Evolutionary conservation across 177 flowering plant species (phyloP), one percentile per base, ranked within the genome.

Genomic region (Vitis hybrid): DNA sequence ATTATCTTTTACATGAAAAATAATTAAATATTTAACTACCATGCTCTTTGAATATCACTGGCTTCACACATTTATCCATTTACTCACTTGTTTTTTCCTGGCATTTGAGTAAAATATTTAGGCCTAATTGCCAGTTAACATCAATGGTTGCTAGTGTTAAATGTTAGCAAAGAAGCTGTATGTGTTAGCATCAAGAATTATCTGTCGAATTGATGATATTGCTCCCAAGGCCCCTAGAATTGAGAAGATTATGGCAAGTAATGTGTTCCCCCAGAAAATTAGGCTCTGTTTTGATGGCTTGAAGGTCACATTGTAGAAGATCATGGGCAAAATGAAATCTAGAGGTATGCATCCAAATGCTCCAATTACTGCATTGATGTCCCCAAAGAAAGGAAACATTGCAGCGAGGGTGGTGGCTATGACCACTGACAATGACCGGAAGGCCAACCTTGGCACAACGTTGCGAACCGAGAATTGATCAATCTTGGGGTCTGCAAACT

Each of bases 371-470:
- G 83, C 79, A 55, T 59, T 72, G 15, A 82, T 66, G 58, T 80
- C 85, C 18, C 81, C 85, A 13, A 82, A 80, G 73, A 82, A 82
- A 11, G 85, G 85, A 1, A 82, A 45, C 81, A 82, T 78, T 34
- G 85, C 77, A 1, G 81, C 85, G 9, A 80, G 1, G 1, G 51
- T 3, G 14, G 81, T 72, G 2, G 81, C 83, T 18, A 69, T 15
- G n/a, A 74, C 18, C 19, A 82, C 80, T 2, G 80, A 66, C 11
- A 82, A n/a, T 1, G 83, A 71, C 63, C 85, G 67, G 3, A 32
- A 66, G 17, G 69, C n/a, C 48, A 80, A 17, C 63, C 85, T 71
- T 1, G 85, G 83, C 14, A 80, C 51, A 1, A 77, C 64, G 9
- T 82, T 82, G 6, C 85, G 74, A 2, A 23, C 5, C 1, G 85